Evolutionary conservation across 306 rosid genomes (phyloP), one percentile per base, ranked within the genome.

Genomic region (Ceratonia siliqua): DNA sequence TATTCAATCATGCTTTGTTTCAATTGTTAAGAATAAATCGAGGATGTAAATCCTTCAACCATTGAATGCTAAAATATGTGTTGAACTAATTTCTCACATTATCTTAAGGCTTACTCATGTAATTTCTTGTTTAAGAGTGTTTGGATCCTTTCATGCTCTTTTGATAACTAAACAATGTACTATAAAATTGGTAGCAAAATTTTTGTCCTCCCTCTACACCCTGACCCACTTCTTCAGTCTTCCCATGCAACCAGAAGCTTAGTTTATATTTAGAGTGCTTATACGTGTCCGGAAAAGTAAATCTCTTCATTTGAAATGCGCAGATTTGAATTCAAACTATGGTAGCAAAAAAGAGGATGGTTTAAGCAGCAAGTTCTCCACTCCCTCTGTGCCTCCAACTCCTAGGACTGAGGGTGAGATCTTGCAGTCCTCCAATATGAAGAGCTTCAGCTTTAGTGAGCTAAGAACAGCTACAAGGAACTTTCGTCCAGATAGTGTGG

Each of bases 371-470:
- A 87, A 79, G 78, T 68, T 80, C 68, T 83, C 93, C 41, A 70
- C 83, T 49, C 74, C 74, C 54, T 81, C 94, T 0, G 85, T 78
- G 52, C 87, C 97, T 62, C 85, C 79, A 68, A 92, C 95, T 35
- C 96, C 98, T n/a, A 83, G 97, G 54, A 83, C 99, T 0, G 94
- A 95, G 86, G 96, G 89, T 8, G 99, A 95, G 87, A 95, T 95
- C 75, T 77, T 95, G 91, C 88, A 82, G 79, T 86, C 93, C 27
- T 81, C 92, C 57, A 90, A 87, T 83, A 79, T 95, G 86, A 90
- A 90, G 81, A 87, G 78, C 80, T 95, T 95, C 80, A 20, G 74
- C 70, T 92, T 83, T 14, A 82, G 79, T 82, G 97, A 90, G 74
- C 96, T 95, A 39, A 92, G 69, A 82, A 85, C 80, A 11, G 93